A percentile compares a stretch with the other conserved stretches of the same genome.
These are phyloP conservation scores for Calcarisporium arbuscula DNA, from an alignment of 2,329 filamentous ascomycete genomes.

Conservation along the genomic window DNA sequence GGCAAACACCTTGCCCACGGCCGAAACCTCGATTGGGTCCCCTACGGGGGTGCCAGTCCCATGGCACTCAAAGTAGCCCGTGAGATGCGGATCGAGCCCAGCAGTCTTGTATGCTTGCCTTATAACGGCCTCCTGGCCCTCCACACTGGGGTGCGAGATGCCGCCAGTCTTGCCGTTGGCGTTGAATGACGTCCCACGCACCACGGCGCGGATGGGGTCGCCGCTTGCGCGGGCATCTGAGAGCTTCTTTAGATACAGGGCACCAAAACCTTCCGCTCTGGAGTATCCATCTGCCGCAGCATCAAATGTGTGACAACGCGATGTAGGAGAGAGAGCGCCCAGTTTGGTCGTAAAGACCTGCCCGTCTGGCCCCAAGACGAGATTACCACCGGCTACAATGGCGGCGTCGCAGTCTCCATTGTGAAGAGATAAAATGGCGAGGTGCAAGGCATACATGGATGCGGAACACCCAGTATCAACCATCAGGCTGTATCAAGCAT, in stretches of 20 bases:
- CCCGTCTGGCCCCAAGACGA: conserved; percentile 13
- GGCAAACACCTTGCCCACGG: no score
- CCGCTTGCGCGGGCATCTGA: conserved; percentile 7
- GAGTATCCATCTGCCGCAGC: neutral
- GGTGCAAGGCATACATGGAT: neutral
- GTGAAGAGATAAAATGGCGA: no score
- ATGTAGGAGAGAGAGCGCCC: conserved; percentile 13
- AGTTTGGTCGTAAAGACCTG: conserved; percentile 13
- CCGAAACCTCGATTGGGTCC: conserved; percentile 44
- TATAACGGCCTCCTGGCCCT: conserved; percentile 13
- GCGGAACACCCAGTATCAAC: neutral
- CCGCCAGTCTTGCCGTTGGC: conserved; percentile 8
- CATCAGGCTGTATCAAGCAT: neutral
- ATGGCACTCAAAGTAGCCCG: conserved; percentile 36
- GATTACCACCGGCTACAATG: neutral
- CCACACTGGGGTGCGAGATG: conserved; percentile 16
- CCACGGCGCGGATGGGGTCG: conserved; percentile 14
- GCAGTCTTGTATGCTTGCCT: conserved; percentile 9
- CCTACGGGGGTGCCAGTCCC: conserved; percentile 47
- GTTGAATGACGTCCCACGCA: conserved; percentile 13
- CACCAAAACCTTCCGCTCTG: neutral
- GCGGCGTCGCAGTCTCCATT: neutral
- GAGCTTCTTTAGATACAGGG: neutral
- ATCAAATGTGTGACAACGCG: conserved; percentile 26
- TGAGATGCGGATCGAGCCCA: conserved; percentile 10